Percentiles rank a stretch among this genome's conserved stretches.
These are phyloP conservation scores for Lentinus tigrinus DNA, from an alignment of 768 basidiomycete species.

Conservation along the genomic window DNA sequence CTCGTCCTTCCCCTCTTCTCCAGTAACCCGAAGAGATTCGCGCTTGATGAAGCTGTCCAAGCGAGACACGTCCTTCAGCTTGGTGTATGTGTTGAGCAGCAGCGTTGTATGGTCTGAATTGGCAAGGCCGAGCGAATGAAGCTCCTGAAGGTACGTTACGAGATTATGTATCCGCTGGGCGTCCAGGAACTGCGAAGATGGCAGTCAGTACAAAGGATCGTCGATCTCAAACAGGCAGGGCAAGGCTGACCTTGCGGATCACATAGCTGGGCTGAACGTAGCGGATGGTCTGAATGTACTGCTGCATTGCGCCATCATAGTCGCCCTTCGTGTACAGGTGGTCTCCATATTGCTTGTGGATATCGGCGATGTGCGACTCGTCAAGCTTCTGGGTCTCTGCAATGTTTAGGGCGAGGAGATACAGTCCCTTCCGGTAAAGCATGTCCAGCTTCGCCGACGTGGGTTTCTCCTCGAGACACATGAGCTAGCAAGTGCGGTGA, in stretches of 20 bases:
- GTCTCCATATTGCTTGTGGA: constrained; percentile 88
- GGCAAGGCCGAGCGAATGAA: constrained; percentile 86
- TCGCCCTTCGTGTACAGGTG: constrained; percentile 88
- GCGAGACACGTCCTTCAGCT: constrained; percentile 86
- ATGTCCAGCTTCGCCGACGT: constrained; percentile 85
- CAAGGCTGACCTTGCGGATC: constrained; percentile 76
- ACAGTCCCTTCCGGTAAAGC: constrained; percentile 79
- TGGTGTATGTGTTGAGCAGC: constrained; percentile 95
- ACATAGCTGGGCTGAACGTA: constrained; percentile 92
- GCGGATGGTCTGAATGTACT: constrained; percentile 89
- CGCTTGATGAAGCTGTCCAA: constrained; percentile 92
- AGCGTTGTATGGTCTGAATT: constrained; percentile 97
- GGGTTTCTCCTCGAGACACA: constrained; percentile 71
- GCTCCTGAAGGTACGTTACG: constrained; percentile 92
- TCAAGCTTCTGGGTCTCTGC: constrained; percentile 80
- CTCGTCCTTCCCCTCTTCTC: constrained; percentile 52
- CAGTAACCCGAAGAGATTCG: constrained; percentile 53
- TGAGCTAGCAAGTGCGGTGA: constrained; percentile 42
- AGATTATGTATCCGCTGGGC: constrained; percentile 95
- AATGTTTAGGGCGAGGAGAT: constrained; percentile 75
- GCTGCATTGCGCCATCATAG: constrained; percentile 90
- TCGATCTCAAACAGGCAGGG: neutral
- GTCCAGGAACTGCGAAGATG: constrained; percentile 80
- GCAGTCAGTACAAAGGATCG: constrained; percentile 3
- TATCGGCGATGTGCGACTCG: constrained; percentile 75